phyloP scores from a whole-genome alignment of 345 rosid species.

The Cochlearia excelsa region DNA sequence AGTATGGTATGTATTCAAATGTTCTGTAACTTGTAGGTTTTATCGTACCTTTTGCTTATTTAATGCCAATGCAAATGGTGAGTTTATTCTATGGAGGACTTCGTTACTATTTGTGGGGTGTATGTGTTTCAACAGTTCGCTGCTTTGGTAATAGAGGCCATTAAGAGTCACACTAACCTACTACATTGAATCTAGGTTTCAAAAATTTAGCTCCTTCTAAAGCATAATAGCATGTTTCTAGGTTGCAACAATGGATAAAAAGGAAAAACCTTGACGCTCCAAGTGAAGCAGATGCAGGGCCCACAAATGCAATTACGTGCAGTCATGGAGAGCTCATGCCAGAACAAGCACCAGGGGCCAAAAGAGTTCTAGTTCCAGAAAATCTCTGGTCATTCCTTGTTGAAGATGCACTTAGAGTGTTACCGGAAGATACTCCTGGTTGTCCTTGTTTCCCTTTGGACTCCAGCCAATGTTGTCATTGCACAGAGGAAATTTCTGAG shows the following conservation, averaged over 20 bases:
- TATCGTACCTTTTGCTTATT: slow-evolving; percentile 16
- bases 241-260: slow-evolving; percentile 96
- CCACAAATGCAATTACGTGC: slow-evolving; percentile 70
- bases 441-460: slow-evolving; percentile 56
- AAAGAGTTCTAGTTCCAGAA: slow-evolving; percentile 77
- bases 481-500: slow-evolving; percentile 78
- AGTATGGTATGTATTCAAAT: slow-evolving; percentile 59
- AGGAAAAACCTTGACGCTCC: slow-evolving; percentile 92
- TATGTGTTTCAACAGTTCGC: slow-evolving; percentile 13
- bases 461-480: slow-evolving; percentile 62
- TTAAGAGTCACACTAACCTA: slow-evolving; percentile 5
- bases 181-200: slow-evolving; percentile 13
- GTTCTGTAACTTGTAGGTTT: slow-evolving; percentile 19
- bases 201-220: slow-evolving; percentile 27
- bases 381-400: slow-evolving; percentile 78
- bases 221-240: slow-evolving; percentile 31
- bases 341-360: slow-evolving; percentile 89
- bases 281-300: slow-evolving; percentile 84
- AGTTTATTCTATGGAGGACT: slow-evolving; percentile 5
- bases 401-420: slow-evolving; percentile 65
- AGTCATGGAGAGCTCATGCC: slow-evolving; percentile 80
- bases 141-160: slow-evolving; percentile 9
- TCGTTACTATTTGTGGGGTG: slow-evolving; percentile 14
- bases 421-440: slow-evolving; percentile 58
- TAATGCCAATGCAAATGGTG: slow-evolving; percentile 21